A percentile compares a stretch with the other conserved stretches of the same genome.
Evolutionary conservation across 345 rosid genomes (phyloP).

Genomic region (Lepidium didymum): DNA sequence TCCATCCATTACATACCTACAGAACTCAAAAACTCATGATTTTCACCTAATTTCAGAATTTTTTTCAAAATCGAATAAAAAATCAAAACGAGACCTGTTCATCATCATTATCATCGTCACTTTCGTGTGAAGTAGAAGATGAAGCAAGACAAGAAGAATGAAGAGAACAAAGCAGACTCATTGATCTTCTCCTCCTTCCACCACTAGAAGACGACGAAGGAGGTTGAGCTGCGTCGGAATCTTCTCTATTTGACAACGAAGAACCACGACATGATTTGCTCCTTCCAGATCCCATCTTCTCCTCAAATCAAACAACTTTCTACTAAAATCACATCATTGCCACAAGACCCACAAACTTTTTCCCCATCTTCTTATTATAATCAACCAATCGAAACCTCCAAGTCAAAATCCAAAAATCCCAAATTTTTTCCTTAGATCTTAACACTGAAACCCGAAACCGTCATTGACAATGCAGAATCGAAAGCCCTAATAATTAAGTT

Average conservation of each 20-base stretch:
- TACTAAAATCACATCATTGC: slow-evolving; percentile 16
- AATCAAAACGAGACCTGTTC: slow-evolving; percentile 32
- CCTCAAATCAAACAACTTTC: not conserved
- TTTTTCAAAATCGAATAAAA: not conserved
- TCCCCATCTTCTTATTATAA: not conserved
- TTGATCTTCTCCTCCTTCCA: slow-evolving; percentile 40
- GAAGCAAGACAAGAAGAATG: slow-evolving; percentile 66
- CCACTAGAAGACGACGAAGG: slow-evolving; percentile 22
- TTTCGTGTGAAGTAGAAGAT: slow-evolving; percentile 50
- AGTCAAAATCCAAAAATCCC: slow-evolving; percentile 10
- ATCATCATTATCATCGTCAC: slow-evolving; percentile 20
- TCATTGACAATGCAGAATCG: not conserved
- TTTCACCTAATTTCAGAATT: not conserved
- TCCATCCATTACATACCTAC: slow-evolving; percentile 37
- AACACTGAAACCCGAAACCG: not conserved
- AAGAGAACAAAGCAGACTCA: slow-evolving; percentile 42
- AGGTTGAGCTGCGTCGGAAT: not conserved
- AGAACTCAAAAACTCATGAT: not conserved
- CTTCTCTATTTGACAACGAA: slow-evolving; percentile 21
- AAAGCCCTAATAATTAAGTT: slow-evolving; percentile 10
- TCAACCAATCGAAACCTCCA: not conserved
- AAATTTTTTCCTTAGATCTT: slow-evolving; percentile 8
- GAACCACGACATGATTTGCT: slow-evolving; percentile 48
- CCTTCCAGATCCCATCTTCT: slow-evolving; percentile 73
- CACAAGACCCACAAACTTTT: slow-evolving; percentile 3